These are phyloP conservation scores for Puccinia coronata DNA, from an alignment of 1,284 basidiomycete species.

Conservation along the genomic window DNA sequence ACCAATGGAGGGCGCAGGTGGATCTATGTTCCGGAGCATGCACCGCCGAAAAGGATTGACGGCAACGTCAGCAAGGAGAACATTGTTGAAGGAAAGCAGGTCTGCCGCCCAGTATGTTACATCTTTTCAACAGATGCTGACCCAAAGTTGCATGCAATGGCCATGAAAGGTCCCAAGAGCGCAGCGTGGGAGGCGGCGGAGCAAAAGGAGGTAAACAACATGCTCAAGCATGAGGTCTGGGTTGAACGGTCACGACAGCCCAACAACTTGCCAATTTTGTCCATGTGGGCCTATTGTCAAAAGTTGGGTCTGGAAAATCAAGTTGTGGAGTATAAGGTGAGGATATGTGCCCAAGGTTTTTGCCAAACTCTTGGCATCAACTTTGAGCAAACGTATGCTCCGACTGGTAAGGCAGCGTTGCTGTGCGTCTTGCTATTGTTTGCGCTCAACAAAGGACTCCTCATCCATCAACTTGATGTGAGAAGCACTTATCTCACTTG, in stretches of 20 bases:
- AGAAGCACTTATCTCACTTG: neutral
- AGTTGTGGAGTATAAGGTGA: conserved; percentile 3
- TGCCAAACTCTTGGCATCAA: neutral
- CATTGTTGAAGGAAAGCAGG: no score
- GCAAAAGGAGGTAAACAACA: neutral
- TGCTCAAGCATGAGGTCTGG: neutral
- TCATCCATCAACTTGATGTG: neutral
- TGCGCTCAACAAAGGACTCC: neutral
- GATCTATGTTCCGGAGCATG: no score
- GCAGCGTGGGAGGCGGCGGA: neutral
- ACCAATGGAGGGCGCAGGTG: no score
- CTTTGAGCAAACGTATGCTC: conserved; percentile 7
- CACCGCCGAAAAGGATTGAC: no score
- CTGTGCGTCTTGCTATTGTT: neutral
- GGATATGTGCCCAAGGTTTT: conserved; percentile 25
- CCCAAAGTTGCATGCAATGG: neutral
- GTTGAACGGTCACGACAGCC: neutral
- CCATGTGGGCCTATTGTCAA: neutral
- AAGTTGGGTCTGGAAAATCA: conserved; percentile 12
- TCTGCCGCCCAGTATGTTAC: no score
- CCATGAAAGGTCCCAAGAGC: neutral
- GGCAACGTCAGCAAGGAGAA: no score
- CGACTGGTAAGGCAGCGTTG: neutral
- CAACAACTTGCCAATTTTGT: neutral
- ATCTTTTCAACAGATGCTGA: no score